Conservation (phyloP, 495 filamentous ascomycete species). For the Chaetomium cochliodes region DNA sequence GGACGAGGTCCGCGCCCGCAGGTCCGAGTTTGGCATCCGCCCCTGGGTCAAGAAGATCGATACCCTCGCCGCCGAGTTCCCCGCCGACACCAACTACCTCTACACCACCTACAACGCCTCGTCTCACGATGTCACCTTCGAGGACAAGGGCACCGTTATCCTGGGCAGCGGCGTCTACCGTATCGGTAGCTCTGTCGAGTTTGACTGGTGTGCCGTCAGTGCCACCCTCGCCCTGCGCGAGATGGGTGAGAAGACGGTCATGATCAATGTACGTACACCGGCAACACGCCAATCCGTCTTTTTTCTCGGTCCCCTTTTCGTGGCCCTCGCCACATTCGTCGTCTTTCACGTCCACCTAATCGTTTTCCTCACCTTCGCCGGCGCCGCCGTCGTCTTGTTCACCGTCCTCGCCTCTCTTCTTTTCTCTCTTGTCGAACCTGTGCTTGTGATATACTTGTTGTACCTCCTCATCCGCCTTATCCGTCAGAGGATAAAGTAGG, state of each 20-base stretch:
- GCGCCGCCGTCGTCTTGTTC: neutral
- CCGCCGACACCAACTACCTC: conserved; percentile 94
- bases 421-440: neutral
- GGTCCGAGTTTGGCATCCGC: conserved; percentile 80
- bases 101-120: conserved; percentile 98
- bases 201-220: conserved; percentile 98
- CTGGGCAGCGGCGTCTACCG: conserved; percentile 94
- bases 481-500: neutral
- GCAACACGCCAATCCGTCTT: neutral
- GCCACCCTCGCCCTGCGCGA: conserved; percentile 78
- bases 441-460: too few relatives aligned
- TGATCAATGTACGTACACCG: conserved; percentile 70
- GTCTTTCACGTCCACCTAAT: neutral
- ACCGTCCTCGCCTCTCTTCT: neutral
- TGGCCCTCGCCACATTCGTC: too few relatives aligned
- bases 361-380: neutral
- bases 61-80: conserved; percentile 95
- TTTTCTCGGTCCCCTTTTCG: neutral
- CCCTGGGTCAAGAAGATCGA: conserved; percentile 98
- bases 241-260: conserved; percentile 96
- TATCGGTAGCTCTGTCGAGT: conserved; percentile 96
- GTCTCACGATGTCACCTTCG: conserved; percentile 91
- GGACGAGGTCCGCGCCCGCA: conserved; percentile 81
- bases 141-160: conserved; percentile 87
- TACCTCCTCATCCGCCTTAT: neutral